These are phyloP conservation scores for Schizophyllum commune DNA, from an alignment of 1,284 basidiomycete genomes.

Conservation along the genomic window DNA sequence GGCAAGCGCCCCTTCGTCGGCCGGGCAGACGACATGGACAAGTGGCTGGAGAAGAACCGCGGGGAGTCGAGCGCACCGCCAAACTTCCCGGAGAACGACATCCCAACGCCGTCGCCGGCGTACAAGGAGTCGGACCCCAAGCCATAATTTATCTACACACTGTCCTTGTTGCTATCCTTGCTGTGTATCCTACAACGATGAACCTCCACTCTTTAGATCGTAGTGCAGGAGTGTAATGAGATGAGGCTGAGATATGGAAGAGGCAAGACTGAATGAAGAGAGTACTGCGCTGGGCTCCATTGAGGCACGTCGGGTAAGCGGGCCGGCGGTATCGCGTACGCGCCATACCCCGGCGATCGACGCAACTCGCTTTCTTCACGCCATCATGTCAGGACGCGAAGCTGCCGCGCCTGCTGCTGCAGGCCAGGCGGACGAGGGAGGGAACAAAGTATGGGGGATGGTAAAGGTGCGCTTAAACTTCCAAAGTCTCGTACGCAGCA, in stretches of 20 bases:
- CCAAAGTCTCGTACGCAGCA: background rate
- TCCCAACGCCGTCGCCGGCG: background rate
- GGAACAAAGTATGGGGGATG: background rate
- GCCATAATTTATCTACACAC: background rate
- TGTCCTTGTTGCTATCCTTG: background rate
- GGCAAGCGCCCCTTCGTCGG: constrained; percentile 80
- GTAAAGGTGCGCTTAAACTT: background rate
- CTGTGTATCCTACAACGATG: background rate
- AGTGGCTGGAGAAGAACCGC: constrained; percentile 78
- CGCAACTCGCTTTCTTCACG: background rate
- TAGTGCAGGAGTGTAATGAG: background rate
- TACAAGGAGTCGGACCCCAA: background rate
- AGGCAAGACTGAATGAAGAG: background rate
- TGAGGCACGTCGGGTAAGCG: background rate
- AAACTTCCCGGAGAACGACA: background rate
- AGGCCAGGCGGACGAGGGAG: background rate
- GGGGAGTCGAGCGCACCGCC: constrained; percentile 49
- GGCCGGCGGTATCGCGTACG: background rate
- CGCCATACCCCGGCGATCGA: background rate
- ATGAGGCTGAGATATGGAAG: background rate
- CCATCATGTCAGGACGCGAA: background rate
- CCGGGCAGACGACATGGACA: constrained; percentile 87
- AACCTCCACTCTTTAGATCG: background rate
- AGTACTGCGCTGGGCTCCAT: no score
- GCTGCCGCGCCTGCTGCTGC: background rate